phyloP scores from a whole-genome alignment of 108 stramenopile genomes.

The Nitzschia sp. region DNA sequence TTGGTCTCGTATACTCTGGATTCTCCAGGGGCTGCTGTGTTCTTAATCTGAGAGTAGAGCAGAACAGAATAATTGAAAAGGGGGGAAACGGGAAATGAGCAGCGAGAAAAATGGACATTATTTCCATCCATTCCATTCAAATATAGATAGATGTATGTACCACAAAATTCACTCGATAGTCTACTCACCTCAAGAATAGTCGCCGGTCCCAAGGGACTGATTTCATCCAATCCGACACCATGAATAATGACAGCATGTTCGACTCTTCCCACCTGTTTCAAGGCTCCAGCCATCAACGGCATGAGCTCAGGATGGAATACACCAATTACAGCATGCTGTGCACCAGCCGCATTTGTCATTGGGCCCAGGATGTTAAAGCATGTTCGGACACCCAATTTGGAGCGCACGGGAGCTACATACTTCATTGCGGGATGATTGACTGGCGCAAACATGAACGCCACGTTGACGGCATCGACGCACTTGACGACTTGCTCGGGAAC shows the following conservation, averaged over 20 bases:
- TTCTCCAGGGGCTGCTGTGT: constrained; percentile 69
- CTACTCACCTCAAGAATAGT: constrained; percentile 87
- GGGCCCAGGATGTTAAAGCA: constrained; percentile 98
- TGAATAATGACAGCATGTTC: constrained; percentile 98
- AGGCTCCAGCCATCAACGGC: constrained; percentile 87
- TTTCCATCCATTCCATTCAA: too few relatives aligned
- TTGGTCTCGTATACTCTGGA: constrained; percentile 72
- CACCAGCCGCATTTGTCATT: constrained; percentile 97
- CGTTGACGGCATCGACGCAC: constrained; percentile 84
- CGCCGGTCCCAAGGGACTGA: constrained; percentile 94
- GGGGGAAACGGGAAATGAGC: too few relatives aligned
- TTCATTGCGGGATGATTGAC: constrained; percentile 98
- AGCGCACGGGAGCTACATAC: constrained; percentile 94
- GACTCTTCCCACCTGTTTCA: constrained; percentile 90
- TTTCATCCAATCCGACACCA: constrained; percentile 97
- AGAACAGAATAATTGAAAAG: background rate
- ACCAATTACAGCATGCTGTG: constrained; percentile 95
- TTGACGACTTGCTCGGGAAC: constrained; percentile 83
- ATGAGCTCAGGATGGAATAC: constrained; percentile 92
- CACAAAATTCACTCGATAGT: background rate
- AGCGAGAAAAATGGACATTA: too few relatives aligned
- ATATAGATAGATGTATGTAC: background rate
- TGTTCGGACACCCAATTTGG: constrained; percentile 92
- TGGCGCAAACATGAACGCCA: constrained; percentile 98
- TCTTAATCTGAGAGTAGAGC: constrained; percentile 57